Evolutionary conservation across 23 red algal species (phyloP), one percentile per base, ranked within the genome.

Genomic region (Gracilariopsis chorda): DNA sequence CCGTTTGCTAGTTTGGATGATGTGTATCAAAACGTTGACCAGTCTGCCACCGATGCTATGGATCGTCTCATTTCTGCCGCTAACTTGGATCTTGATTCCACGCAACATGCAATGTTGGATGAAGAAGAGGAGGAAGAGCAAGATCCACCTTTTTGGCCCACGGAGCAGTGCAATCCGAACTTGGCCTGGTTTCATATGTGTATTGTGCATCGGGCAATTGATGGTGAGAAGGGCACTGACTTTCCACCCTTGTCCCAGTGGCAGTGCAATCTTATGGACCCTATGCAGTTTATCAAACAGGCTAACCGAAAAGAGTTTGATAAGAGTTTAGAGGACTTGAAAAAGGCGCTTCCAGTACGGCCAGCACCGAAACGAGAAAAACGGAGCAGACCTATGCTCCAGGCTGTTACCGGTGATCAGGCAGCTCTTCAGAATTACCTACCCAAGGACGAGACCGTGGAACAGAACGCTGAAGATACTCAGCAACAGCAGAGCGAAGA

Each of bases 111-210:
- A 23, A 58, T 73, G 82, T 27, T 16, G 27, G 85, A 78, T 36
- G 51, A 42, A 24, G 83, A 88, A 41, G 83, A 88, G 19, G 85
- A 89, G 53, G 23, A 59, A n/a, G 76, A 80, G 7, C 17, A 14
- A 28, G 51, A 78, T 11, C 51, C 58, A 3, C 14, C 27, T 0
- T 37, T 89, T n/a, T 77, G 72, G 68, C 85, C 85, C 8, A 48
- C 85, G 47, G 72, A 78, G 17, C 65, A 77, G 19, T 63, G 33
- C 58, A 89, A 89, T 48, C 85, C 85, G 13, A 89, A 77, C 56
- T 56, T 89, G 65, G 85, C 76, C 42, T 89, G 85, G 85, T 77
- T 77, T 37, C 65, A 89, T 29, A 89, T 55, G 42, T 89, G 85
- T 36, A 51, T 89, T 36, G 40, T 89, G 3, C 85, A 89, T 44